Evolutionary conservation across 768 basidiomycete genomes (phyloP), one percentile per base, ranked within the genome.

Genomic region (Tylopilus felleus): DNA sequence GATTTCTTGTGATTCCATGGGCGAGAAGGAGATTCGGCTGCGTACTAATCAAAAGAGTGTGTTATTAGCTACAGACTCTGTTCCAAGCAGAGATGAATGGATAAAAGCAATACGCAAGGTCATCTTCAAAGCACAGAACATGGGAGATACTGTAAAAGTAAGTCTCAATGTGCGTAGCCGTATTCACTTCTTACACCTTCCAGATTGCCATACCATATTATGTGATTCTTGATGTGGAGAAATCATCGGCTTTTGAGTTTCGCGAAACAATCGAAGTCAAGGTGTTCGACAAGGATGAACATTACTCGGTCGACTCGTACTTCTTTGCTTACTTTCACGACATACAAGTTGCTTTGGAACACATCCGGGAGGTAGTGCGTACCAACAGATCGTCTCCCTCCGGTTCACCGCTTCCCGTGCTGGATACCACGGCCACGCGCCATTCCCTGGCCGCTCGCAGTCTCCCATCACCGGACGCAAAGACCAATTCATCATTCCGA

Each of bases 311-410:
- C 31, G 90, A 93, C 66, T 92, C 90, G 3, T 93, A 93, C 66
- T 97, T 96, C 72, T 96, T 96, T 65, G 93, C 95, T 14, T 98
- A 97, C 69, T 97, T 98, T 70, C 85, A 85, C 60, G 83, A 95
- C 70, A 78, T 93, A 35, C 77, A 86, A 8, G 77, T 69, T 33
- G 90, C 93, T 2, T 76, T 95, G 51, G 85, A 88, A 39, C 83
- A 88, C 67, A 94, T 98, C 55, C 85, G 89, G 28, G 82, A 85
- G 56, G 84, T 82, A 12, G 83, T 97, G 31, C 82, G 86, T 51
- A 70, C 73, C 17, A 75, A 83, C 61, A 81, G 82, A 36, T 69
- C 66, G 4, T 57, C 62, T 12, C 53, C 59, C 22, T 27, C 64
- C 25, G 49, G 29, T 47, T 70, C 62, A 46, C 64, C 62, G 19